Evolutionary conservation across 2,329 filamentous ascomycete species (phyloP).

Genomic region (Colletotrichum sp.): DNA sequence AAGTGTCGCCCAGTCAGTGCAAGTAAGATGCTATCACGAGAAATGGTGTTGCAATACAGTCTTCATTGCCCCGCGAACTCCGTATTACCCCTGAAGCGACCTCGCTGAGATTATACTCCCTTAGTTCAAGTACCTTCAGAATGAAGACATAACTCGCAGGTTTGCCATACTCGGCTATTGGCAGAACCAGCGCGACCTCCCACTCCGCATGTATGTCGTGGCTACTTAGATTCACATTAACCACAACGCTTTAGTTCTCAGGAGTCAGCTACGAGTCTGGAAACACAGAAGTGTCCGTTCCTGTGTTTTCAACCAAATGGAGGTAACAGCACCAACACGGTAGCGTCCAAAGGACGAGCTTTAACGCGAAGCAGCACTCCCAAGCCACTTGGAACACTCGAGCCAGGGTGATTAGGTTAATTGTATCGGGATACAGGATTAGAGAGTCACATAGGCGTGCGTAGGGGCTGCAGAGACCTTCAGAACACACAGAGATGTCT

Average conservation of each 20-base stretch:
- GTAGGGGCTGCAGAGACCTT: too few species aligned
- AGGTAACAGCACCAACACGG: background rate
- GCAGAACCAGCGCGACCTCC: background rate
- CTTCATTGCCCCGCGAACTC: background rate
- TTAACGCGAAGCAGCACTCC: too few species aligned
- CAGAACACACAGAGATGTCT: too few species aligned
- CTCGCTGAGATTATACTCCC: background rate
- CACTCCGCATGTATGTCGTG: background rate
- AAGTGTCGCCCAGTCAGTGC: background rate
- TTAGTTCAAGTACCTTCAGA: background rate
- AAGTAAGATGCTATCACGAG: background rate
- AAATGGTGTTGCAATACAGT: background rate
- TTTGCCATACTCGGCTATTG: background rate
- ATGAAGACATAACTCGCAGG: background rate
- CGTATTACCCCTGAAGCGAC: background rate
- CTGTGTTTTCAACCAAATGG: background rate
- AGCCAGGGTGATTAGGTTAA: too few species aligned
- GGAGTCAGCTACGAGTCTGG: fast-evolving
- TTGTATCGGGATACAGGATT: too few species aligned
- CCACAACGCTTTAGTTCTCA: background rate
- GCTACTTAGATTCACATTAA: background rate
- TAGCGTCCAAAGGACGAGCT: too few species aligned
- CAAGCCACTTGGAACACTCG: too few species aligned
- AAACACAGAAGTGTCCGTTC: background rate
- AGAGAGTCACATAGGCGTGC: too few species aligned